Evolutionary conservation across 257 asterid species (phyloP).

Genomic region (Jasminum sambac): DNA sequence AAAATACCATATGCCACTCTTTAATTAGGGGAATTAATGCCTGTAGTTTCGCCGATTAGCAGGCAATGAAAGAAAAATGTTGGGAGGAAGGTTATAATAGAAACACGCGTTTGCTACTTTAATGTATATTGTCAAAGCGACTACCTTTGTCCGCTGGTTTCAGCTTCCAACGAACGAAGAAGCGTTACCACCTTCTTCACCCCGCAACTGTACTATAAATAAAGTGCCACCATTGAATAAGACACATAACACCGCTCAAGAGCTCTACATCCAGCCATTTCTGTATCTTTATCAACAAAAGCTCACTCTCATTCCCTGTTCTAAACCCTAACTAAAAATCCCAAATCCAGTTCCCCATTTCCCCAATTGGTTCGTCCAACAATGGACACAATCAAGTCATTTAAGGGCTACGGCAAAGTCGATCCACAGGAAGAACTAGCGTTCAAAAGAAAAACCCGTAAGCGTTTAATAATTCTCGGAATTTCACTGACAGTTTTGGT

Average conservation of each 20-base stretch:
- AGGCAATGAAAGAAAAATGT: no score
- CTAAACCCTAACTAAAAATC: background rate
- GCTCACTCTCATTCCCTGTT: no score
- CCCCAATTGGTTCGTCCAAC: background rate
- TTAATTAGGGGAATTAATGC: no score
- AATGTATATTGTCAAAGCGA: background rate
- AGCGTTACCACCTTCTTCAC: background rate
- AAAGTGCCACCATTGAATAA: background rate
- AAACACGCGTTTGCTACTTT: background rate
- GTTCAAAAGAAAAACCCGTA: slow-evolving; percentile 59
- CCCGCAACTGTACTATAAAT: background rate
- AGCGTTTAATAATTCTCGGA: slow-evolving; percentile 47
- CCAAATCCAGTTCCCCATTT: background rate
- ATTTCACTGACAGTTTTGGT: slow-evolving; percentile 42
- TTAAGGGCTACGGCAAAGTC: slow-evolving; percentile 83
- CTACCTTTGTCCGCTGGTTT: background rate
- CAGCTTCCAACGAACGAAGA: background rate
- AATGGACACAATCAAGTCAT: slow-evolving; percentile 70
- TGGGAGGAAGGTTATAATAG: background rate
- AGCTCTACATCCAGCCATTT: background rate
- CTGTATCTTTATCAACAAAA: background rate
- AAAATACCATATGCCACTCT: no score
- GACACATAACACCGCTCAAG: background rate
- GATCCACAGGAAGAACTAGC: slow-evolving; percentile 59
- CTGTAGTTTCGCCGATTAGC: no score